Conservation (phyloP, 1,284 basidiomycete genomes). For the Heterobasidion parviporum region DNA sequence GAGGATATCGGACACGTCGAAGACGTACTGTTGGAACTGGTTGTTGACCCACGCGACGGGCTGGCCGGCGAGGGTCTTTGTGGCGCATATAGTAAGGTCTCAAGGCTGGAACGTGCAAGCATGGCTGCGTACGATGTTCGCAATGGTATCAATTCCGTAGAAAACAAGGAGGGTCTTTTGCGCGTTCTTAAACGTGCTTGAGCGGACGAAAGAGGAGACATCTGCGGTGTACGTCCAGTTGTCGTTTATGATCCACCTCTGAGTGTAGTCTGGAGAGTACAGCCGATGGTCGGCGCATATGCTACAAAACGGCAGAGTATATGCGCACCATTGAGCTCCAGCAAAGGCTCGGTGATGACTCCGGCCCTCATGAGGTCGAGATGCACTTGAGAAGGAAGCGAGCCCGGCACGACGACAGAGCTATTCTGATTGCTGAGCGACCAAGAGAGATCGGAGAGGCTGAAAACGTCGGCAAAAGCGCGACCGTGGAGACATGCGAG, state of each 20-base stretch:
- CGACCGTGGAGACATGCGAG: slow-evolving; percentile 12
- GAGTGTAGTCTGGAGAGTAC: slow-evolving; percentile 35
- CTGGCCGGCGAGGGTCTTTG: slow-evolving; percentile 39
- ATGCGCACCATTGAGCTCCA: slow-evolving; percentile 44
- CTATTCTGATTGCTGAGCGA: slow-evolving; percentile 45
- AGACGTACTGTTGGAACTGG: slow-evolving; percentile 48
- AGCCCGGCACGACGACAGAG: slow-evolving; percentile 40
- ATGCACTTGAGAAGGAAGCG: neutral
- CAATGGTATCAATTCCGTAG: slow-evolving; percentile 6
- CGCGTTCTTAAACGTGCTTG: slow-evolving; percentile 12
- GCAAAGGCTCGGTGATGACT: slow-evolving; percentile 23
- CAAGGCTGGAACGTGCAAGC: neutral
- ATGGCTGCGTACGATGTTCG: slow-evolving; percentile 1
- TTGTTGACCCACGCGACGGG: slow-evolving; percentile 51
- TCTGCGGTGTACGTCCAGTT: slow-evolving; percentile 59
- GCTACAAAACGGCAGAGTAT: neutral
- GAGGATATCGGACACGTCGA: slow-evolving; percentile 38
- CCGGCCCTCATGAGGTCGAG: neutral
- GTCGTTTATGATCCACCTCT: slow-evolving; percentile 51
- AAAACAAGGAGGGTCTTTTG: slow-evolving; percentile 43
- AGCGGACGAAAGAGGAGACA: slow-evolving; percentile 31
- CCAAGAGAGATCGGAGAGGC: slow-evolving; percentile 40
- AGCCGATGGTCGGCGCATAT: slow-evolving; percentile 1
- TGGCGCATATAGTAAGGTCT: neutral
- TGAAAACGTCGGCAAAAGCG: slow-evolving; percentile 27